phyloP scores from a whole-genome alignment of 2,329 filamentous ascomycete genomes.

The Clarireedia monteithiana region DNA sequence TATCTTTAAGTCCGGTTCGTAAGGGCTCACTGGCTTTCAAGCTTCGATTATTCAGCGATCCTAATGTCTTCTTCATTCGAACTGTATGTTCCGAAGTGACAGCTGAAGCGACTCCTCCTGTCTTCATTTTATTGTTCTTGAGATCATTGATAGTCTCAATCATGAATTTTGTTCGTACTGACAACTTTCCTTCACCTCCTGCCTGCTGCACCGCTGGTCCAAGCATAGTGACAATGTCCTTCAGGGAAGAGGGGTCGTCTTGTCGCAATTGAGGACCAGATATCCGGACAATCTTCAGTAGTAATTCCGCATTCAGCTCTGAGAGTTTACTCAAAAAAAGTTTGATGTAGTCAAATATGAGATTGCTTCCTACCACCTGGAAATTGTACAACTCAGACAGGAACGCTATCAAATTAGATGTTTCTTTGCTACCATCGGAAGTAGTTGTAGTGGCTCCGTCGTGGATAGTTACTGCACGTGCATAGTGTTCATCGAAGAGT shows the following conservation, averaged over 20 bases:
- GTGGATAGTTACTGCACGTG: constrained; percentile 27
- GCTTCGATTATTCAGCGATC: constrained; percentile 61
- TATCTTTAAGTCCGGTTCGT: constrained; percentile 72
- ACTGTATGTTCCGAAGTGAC: constrained; percentile 75
- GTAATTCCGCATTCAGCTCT: constrained; percentile 80
- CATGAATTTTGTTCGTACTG: constrained; percentile 92
- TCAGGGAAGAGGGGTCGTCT: constrained; percentile 81
- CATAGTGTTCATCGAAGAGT: constrained; percentile 62
- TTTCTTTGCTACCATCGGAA: constrained; percentile 44
- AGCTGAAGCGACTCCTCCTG: constrained; percentile 59
- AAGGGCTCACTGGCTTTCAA: constrained; percentile 74
- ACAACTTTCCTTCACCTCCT: constrained; percentile 65
- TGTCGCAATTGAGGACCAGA: constrained; percentile 76
- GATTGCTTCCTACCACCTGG: constrained; percentile 71
- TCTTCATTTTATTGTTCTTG: constrained; percentile 88
- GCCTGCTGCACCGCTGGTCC: constrained; percentile 61
- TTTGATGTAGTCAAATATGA: constrained; percentile 88
- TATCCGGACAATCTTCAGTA: constrained; percentile 76
- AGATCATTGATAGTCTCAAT: constrained; percentile 91
- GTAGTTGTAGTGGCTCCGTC: constrained; percentile 23
- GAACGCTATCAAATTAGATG: constrained; percentile 72
- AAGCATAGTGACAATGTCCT: constrained; percentile 77
- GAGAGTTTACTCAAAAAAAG: constrained; percentile 67
- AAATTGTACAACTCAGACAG: constrained; percentile 88
- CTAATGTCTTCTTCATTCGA: constrained; percentile 82